Conservation (phyloP, 164 flowering plant genomes). For the Magnolia sinica region DNA sequence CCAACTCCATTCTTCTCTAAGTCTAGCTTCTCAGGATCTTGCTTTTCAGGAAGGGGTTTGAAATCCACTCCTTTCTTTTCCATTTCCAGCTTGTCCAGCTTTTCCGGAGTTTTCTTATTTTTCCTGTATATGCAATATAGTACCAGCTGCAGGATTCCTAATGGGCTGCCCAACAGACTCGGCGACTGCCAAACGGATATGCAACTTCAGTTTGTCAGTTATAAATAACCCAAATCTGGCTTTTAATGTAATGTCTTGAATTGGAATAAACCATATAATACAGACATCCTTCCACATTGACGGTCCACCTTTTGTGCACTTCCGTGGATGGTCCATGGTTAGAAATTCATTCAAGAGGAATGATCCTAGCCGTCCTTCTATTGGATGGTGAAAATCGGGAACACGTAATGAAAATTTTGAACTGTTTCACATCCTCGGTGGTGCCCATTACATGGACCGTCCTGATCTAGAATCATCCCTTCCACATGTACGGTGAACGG, state of each 20-base stretch:
- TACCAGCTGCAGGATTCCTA: conserved; percentile 20
- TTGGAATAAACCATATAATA: background rate
- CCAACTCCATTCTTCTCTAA: background rate
- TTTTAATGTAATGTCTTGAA: no score
- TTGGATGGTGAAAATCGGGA: no score
- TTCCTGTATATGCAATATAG: conserved; percentile 51
- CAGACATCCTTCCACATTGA: no score
- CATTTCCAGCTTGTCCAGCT: conserved; percentile 12
- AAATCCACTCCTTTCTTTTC: background rate
- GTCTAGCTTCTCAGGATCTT: background rate
- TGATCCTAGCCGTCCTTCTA: no score
- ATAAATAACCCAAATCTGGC: background rate
- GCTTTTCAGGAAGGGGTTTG: background rate
- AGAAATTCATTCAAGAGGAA: no score
- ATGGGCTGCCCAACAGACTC: conserved; percentile 24
- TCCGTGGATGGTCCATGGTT: no score
- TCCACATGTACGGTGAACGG: no score
- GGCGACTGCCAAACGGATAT: conserved; percentile 18
- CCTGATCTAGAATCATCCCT: no score
- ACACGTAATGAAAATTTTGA: no score
- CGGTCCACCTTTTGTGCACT: no score
- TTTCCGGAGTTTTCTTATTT: conserved; percentile 21
- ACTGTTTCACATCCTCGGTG: no score
- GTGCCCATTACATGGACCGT: no score
- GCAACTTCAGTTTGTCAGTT: conserved; percentile 10